Evolutionary conservation across 2,329 filamentous ascomycete species (phyloP), one percentile per base, ranked within the genome.

Genomic region (Xenoacremonium recifei): DNA sequence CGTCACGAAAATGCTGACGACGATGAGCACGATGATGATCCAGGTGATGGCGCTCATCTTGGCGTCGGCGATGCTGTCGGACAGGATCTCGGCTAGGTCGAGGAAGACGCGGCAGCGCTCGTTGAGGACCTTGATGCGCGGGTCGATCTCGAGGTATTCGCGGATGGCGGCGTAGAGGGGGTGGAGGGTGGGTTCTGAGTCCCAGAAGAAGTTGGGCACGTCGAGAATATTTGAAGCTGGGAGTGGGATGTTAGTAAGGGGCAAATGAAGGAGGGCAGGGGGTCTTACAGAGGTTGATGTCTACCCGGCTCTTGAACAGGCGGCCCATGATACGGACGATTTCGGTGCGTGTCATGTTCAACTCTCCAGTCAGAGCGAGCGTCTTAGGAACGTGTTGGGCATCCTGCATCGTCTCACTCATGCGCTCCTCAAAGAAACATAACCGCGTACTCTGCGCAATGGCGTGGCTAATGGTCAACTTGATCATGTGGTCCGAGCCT

Each of bases 191-290:
- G 93, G 93, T 63, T 99, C 93, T 10, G 88, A 88, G 64, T 97
- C 91, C 93, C 93, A 99, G 76, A 97, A 95, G 76, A 96, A 96
- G 63, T 92, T 95, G 47, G 92, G 92, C 1, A 95, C 89, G 65
- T 96, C 91, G 44, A 96, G 85, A 64, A 96, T 92, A 62, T 97
- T 97, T 16, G 88, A 95, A 45, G 90, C 89, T 95, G 54, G 31
- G 16, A 39, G 4, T 10, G 25, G 29, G 21, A 35, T 23, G 46
- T 44, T 41, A 50, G 57, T 51, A 54, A 35, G 18, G 16, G 45
- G 6, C 4, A n/a, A n/a, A 11, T 21, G 10, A 35, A 21, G 11
- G 18, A 5, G 21, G 37, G 17, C 21, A 31, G 17, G 23, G 29
- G 29, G 6, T 31, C 88, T 75, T 81, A 95, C 91, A 97, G 17